Conservation (phyloP, 768 basidiomycete species). For the Amyloporia xantha region DNA sequence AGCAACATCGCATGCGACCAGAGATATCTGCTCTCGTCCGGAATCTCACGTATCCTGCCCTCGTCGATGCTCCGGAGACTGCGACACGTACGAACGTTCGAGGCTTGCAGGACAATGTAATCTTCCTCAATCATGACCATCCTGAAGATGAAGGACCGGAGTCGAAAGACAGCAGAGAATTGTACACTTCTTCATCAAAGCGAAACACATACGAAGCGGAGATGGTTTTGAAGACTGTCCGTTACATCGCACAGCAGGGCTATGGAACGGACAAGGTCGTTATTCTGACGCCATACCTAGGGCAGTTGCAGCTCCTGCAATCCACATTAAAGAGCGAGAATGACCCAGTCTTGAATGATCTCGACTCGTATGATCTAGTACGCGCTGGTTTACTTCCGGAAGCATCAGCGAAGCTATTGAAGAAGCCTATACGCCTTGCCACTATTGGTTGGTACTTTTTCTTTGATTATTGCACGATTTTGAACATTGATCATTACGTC, state of each 20-base stretch:
- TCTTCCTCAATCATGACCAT: constrained; percentile 53
- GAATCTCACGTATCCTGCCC: constrained; percentile 56
- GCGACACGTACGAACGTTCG: constrained; percentile 42
- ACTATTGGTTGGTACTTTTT: constrained; percentile 51
- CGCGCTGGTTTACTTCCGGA: constrained; percentile 46
- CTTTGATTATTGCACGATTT: too few relatives aligned
- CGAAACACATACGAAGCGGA: constrained; percentile 50
- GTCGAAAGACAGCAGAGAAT: constrained; percentile 40
- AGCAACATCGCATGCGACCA: constrained; percentile 71
- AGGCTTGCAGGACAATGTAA: constrained; percentile 49
- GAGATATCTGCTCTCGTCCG: constrained; percentile 62
- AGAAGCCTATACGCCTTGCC: constrained; percentile 46
- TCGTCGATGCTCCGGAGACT: constrained; percentile 49
- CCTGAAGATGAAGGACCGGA: constrained; percentile 43
- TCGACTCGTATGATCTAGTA: constrained; percentile 53
- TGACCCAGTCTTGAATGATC: constrained; percentile 58
- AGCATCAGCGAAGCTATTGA: constrained; percentile 32
- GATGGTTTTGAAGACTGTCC: constrained; percentile 62
- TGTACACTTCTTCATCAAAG: constrained; percentile 47
- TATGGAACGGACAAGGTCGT: constrained; percentile 57
- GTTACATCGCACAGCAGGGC: constrained; percentile 62
- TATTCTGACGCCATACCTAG: constrained; percentile 63
- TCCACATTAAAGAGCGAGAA: constrained; percentile 34
- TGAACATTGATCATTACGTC: too few relatives aligned
- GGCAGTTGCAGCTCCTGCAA: constrained; percentile 50